A percentile compares a stretch with the other conserved stretches of the same genome.
These are phyloP conservation scores for Claviceps sp. DNA, from an alignment of 2,329 filamentous ascomycete genomes.

Conservation along the genomic window DNA sequence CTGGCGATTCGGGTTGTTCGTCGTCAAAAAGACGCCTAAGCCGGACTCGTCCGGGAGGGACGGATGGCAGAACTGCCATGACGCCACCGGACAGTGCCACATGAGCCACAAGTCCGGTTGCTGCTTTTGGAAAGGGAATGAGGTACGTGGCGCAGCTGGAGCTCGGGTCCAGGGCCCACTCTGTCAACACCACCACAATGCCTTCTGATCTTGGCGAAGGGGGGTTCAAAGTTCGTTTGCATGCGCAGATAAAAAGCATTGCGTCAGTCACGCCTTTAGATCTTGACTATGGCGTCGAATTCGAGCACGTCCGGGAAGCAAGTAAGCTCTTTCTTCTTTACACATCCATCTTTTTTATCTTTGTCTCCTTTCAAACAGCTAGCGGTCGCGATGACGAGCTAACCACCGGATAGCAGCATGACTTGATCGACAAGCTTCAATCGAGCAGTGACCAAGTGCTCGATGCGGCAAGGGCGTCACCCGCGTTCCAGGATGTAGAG, in stretches of 20 bases:
- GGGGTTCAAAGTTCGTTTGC: not conserved
- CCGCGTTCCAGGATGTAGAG: slow-evolving; percentile 22
- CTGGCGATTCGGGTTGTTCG: not conserved
- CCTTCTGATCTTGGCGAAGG: not conserved
- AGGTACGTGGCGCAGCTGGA: not conserved
- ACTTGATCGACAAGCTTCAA: slow-evolving; percentile 26
- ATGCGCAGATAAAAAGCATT: not conserved
- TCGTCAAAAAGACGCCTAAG: not conserved
- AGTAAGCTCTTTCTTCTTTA: slow-evolving; percentile 12
- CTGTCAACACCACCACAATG: not conserved
- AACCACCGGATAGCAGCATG: slow-evolving; percentile 13
- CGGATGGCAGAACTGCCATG: not conserved
- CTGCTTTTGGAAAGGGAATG: not conserved
- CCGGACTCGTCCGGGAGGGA: not conserved
- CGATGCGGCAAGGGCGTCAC: slow-evolving; percentile 24
- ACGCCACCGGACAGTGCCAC: not conserved
- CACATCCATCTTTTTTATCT: not conserved
- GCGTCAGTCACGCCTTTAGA: not conserved
- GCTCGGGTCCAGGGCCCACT: not conserved
- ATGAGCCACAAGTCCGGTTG: not conserved
- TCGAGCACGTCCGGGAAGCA: slow-evolving; percentile 16
- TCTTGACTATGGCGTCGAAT: slow-evolving; percentile 19
- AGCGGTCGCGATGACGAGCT: not conserved
- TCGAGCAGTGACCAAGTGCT: slow-evolving; percentile 24
- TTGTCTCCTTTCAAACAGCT: not conserved